Evolutionary conservation across 805 yeast genomes (phyloP), one percentile per base, ranked within the genome.

Genomic region (Pichia nanzhaoensis): DNA sequence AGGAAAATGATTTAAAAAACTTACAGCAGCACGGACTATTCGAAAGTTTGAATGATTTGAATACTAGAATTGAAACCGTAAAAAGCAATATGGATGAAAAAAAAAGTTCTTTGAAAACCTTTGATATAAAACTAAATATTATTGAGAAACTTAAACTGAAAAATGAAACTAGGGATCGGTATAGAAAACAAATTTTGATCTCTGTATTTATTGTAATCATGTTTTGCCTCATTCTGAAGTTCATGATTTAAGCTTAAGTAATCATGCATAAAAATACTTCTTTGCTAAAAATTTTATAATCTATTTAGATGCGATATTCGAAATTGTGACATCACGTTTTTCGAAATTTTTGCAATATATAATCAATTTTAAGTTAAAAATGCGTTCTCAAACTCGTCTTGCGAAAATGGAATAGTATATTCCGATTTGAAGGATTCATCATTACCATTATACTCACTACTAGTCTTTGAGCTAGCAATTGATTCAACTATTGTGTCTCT

Each of bases 21-120:
- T 44, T 55, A 27, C 46, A 50, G 13, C 48, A 57, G 12, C 44
- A 47, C 35, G 57, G 53, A 24, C 32, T 61, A 27, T 56, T 57
- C 45, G 55, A 53, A 12, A 57, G 59, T 41, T 48, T 65, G 18
- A 54, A 58, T 22, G 64, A 59, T 31, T 46, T 65, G 22, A 53
- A 51, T 12, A 51, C 48, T 16, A 55, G 66, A 48, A 49, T 64
- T 37, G 58, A 56, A 9, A 31, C 36, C 10, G 64, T 61, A 22
- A 51, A 55, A 22, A 37, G 30, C 14, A 53, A 42, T 16, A 48
- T 64, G 32, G 38, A 36, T 16, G 22, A 19, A 21, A 57, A 59
- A 35, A 58, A 61, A 34, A 46, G 41, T 9, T 53, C 51, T 32
- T 28, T 64, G 14, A 53, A 47, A 38, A 34, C 41, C 0, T 55